Base-by-base conservation (phyloP, 306 rosid species). In the Prunus kanzakura region DNA sequence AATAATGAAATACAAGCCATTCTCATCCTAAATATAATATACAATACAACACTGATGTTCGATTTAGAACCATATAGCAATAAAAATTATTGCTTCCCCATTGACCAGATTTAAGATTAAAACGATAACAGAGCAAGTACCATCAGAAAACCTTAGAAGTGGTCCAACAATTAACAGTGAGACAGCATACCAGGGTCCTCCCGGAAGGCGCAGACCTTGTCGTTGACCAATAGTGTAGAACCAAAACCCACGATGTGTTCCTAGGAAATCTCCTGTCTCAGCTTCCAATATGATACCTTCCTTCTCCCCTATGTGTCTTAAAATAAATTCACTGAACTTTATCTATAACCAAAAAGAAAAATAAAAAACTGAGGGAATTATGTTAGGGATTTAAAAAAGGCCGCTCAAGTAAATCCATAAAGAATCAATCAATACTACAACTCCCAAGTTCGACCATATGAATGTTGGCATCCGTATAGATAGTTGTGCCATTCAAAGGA, bases 181-280 rank as follows among this genome's bases (percentile, higher is more conserved):
- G 65, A 68, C 74, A 80, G 77, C 87, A 76, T 73, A 92, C 97
- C 98, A 94, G 75, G 98, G 97, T 78, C 98, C 98, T 72, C 97
- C 96, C 35, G 96, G 89, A 72, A 92, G 89, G 41, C 92, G 86
- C 43, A 95, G 74, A 75, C 98, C 98, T 81, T 95, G 97, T 68
- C 98, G 96, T 83, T 95, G 98, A 79, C 97, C 98, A 67, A 88
- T 89, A 49, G 96, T 95, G 82, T 95, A 89, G 86, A 95, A 95
- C 98, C 98, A 92, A 76, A 95, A 92, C 30, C 98, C 98, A 18
- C 83, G 72, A 85, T 92, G 98, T 78, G 61, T 90, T 78, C 98
- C 97, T 68, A 95, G 97, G 67, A 92, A 88, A 90, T 92, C 97
- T 41, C 98, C 97, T 0, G 96, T 86, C 82, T 95, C 97, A 4